Evolutionary conservation across 2,329 filamentous ascomycete genomes (phyloP), one percentile per base, ranked within the genome.

Genomic region (Aspergillus viridinutans): DNA sequence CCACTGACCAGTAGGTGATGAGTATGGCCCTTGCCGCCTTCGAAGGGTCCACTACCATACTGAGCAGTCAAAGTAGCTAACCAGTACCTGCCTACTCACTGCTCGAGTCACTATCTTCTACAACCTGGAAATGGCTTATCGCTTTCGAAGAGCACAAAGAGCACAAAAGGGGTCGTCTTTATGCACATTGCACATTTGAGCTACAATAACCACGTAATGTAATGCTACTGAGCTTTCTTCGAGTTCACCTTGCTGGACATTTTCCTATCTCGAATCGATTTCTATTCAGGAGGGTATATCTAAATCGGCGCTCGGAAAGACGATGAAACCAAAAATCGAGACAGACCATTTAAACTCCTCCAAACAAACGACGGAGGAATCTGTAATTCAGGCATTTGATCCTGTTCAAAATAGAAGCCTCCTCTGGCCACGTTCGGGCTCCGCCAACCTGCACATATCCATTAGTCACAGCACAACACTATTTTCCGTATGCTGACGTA

Each of bases 381-480:
- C 32, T 38, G 32, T 38, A 38, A 38, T 6, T 38, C 32, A 38
- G 32, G 32, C 5, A 38, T 38, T 17, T 38, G 32, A 17, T 17
- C 32, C 14, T 38, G 14, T 17, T 49, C 62, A 61, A 60, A 78
- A 77, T 1, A 67, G 59, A 35, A 79, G 59, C 9, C 69, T 71
- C 14, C 70, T 72, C 55, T 79, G 76, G 10, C 76, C 76, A 63
- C 76, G 71, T 57, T 78, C 75, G 5, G 76, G 76, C 52, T 77
- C 75, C 47, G 75, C 75, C 58, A 78, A 68, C 60, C 74, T 76
- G 55, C 20, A 52, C 25, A 55, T 35, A 49, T 12, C 29, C 28
- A 21, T 61, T 52, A 61, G 55, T 49, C 29, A 49, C 29, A 28
- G 4, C 14, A 26, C 23, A 45, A 42, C 17, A 10, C 29, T 1